These are phyloP conservation scores for Apiospora arundinis DNA, from an alignment of 2,329 filamentous ascomycete genomes.

Conservation along the genomic window DNA sequence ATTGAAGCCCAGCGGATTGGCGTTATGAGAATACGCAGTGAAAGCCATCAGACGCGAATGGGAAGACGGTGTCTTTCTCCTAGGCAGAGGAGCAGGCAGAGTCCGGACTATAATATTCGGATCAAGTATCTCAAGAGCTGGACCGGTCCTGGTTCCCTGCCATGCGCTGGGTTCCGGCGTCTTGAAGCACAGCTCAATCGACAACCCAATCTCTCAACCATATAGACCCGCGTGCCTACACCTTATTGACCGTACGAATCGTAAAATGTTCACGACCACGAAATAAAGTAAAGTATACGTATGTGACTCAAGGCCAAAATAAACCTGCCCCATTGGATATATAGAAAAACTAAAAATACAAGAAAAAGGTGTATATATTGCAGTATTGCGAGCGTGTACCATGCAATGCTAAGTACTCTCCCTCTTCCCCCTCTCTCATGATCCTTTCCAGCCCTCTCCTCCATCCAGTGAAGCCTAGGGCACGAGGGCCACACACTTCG, in stretches of 20 bases:
- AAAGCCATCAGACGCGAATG: no score
- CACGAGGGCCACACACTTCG: not conserved
- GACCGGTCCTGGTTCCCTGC: no score
- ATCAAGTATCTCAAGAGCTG: no score
- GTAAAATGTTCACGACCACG: no score
- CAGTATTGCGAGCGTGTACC: not conserved
- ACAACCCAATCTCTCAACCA: not conserved
- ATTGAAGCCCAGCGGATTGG: no score
- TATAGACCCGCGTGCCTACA: not conserved
- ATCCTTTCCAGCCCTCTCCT: not conserved
- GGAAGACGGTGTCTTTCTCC: no score
- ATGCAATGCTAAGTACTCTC: not conserved
- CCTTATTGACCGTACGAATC: no score
- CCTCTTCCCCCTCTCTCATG: not conserved
- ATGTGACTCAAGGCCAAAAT: not conserved
- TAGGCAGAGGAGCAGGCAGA: no score
- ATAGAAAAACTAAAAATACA: not conserved
- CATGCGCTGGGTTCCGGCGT: no score
- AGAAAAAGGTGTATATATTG: conserved; percentile 13
- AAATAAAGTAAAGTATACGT: not conserved
- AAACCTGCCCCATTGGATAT: not conserved
- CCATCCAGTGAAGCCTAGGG: not conserved
- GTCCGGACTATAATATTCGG: no score
- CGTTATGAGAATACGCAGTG: no score
- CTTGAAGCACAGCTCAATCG: no score